Evolutionary conservation across 176 grass and related monocot species (phyloP), one percentile per base, ranked within the genome.

Genomic region (Calamus simplicifolius): DNA sequence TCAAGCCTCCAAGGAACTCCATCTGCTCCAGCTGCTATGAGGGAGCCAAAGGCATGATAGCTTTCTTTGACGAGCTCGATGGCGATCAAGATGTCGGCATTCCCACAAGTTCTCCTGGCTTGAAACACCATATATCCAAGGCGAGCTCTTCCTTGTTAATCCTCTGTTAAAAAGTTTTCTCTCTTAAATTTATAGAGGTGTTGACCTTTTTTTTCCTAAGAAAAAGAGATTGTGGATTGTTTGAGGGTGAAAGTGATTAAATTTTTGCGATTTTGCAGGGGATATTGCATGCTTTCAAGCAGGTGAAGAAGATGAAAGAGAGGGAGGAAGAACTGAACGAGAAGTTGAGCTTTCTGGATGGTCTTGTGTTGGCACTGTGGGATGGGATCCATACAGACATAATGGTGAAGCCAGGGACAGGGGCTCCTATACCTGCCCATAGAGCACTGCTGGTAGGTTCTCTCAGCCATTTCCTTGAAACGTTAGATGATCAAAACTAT

Each of bases 361-460:
- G 77, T 21, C 71, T 82, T 18, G 71, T 72, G 61, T 19, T 57
- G 31, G 80, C 80, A 31, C 70, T 89, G 74, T 65, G 72, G 48
- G 91, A 90, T 15, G 75, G 67, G 27, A 64, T 87, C 48, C 87
- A 90, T 71, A 82, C 92, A 0, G 92, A 97, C 68, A 91, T 97
- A 14, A 0, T 82, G 35, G 55, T 97, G 3, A 85, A 58, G 28
- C 81, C 92, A 8, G 77, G 72, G 0, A 70, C 16, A 52, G 92
- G 92, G 59, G 29, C 50, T 1, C 80, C 87, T 53, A 82, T 97
- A 0, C 58, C 81, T 19, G 80, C 92, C 54, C 92, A 97, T 69
- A 90, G 69, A 60, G 83, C 87, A 49, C 38, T 97, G 17, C 71
- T 97, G 69, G 92, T 96, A 6, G 72, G 82, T 56, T 18, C 1